Conservation (phyloP, 2,329 filamentous ascomycete species). For the Tolypocladium inflatum region DNA sequence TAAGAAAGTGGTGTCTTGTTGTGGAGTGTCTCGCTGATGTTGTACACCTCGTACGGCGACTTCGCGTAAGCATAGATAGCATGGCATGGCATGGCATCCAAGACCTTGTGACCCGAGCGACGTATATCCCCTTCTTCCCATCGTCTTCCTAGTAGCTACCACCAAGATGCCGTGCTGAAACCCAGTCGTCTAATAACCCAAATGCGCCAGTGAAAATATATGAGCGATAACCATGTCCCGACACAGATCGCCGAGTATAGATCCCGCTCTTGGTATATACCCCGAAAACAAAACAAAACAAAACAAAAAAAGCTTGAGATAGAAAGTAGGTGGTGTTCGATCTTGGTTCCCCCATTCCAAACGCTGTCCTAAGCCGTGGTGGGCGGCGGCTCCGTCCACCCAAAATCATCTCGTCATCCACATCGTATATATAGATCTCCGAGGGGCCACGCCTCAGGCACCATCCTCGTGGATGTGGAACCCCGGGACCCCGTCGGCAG, state of each 20-base stretch:
- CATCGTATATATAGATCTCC: neutral
- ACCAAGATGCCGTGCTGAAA: neutral
- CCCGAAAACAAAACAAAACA: neutral
- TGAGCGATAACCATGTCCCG: neutral
- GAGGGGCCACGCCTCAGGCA: neutral
- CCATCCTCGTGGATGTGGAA: constrained; percentile 33
- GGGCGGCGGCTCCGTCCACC: neutral
- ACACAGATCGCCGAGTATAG: neutral
- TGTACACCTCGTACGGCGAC: neutral
- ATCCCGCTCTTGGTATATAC: neutral
- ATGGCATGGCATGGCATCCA: neutral
- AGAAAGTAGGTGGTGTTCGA: neutral
- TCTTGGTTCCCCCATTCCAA: neutral
- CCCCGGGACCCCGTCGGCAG: constrained; percentile 15
- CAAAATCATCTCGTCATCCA: neutral
- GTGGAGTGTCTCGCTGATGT: neutral
- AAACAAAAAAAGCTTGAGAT: neutral
- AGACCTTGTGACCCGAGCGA: neutral
- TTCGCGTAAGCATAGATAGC: neutral
- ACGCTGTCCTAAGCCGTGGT: no score
- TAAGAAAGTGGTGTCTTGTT: neutral
- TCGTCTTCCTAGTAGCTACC: neutral
- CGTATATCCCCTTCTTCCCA: neutral
- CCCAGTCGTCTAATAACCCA: neutral
- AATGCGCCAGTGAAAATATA: neutral